Percentiles rank a stretch among this genome's conserved stretches.
Evolutionary conservation across 345 rosid species (phyloP).

Genomic region (Microcos paniculata): DNA sequence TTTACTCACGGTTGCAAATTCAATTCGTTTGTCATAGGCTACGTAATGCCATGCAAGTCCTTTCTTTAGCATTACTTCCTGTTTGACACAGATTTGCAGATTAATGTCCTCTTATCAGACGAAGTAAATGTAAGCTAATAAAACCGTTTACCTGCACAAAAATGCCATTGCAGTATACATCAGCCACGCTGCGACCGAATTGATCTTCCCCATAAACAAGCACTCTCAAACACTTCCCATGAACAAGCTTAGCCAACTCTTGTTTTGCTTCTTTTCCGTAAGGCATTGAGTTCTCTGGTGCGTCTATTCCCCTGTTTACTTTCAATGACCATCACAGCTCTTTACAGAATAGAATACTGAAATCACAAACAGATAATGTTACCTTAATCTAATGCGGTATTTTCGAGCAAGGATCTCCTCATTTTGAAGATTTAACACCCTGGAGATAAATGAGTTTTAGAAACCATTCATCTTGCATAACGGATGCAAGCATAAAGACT

Average conservation of each 20-base stretch:
- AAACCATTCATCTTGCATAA: not conserved
- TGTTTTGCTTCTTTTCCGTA: slow-evolving; percentile 72
- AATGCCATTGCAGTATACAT: slow-evolving; percentile 66
- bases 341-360: not conserved
- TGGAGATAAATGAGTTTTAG: slow-evolving; percentile 10
- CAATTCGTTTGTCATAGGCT: slow-evolving; percentile 55
- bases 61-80: slow-evolving; percentile 83
- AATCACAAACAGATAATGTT: not conserved
- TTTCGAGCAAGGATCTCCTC: slow-evolving; percentile 73
- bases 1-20: slow-evolving; percentile 20
- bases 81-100: not conserved
- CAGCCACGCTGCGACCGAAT: slow-evolving; percentile 69
- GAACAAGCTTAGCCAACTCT: slow-evolving; percentile 56
- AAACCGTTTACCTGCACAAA: slow-evolving; percentile 49
- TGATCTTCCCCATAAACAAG: slow-evolving; percentile 66
- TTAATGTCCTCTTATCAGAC: not conserved
- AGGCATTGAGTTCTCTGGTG: slow-evolving; percentile 79
- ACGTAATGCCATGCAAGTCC: slow-evolving; percentile 84
- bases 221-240: slow-evolving; percentile 64
- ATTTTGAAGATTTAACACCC: slow-evolving; percentile 43
- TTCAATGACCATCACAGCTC: slow-evolving; percentile 13
- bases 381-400: slow-evolving; percentile 74
- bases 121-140: not conserved
- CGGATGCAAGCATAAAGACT: not conserved
- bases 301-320: slow-evolving; percentile 74